Percentiles rank a stretch among this genome's conserved stretches.
These are phyloP conservation scores for Exophiala bonariae DNA, from an alignment of 2,329 filamentous ascomycete genomes.

Conservation along the genomic window DNA sequence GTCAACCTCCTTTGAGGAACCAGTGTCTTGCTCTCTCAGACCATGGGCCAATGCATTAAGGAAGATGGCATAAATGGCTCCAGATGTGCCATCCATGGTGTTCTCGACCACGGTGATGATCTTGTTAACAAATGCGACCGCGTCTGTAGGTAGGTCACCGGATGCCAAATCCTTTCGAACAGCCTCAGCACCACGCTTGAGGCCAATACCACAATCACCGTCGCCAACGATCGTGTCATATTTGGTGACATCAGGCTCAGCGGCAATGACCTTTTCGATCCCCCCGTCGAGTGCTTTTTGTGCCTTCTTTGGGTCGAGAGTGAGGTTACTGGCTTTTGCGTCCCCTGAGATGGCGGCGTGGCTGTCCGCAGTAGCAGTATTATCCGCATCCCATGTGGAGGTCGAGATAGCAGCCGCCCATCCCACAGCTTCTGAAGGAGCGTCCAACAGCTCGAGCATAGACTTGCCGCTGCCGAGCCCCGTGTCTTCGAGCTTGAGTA, in stretches of 20 bases:
- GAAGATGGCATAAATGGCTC: slow-evolving; percentile 84
- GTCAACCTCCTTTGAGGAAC: slow-evolving; percentile 46
- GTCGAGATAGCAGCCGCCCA: slow-evolving; percentile 63
- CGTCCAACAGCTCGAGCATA: slow-evolving; percentile 67
- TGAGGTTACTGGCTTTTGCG: slow-evolving; percentile 53
- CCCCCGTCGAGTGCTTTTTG: slow-evolving; percentile 56
- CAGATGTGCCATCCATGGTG: slow-evolving; percentile 73
- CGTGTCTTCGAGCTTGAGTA: slow-evolving; percentile 63
- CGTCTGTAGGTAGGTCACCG: slow-evolving; percentile 53
- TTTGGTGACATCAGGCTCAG: slow-evolving; percentile 65
- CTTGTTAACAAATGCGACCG: slow-evolving; percentile 59
- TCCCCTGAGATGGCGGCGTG: slow-evolving; percentile 43
- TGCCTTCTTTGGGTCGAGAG: slow-evolving; percentile 52
- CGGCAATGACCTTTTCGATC: slow-evolving; percentile 60
- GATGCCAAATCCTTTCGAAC: slow-evolving; percentile 46
- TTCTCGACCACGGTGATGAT: slow-evolving; percentile 66
- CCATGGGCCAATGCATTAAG: slow-evolving; percentile 78
- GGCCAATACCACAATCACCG: slow-evolving; percentile 83
- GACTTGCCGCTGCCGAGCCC: slow-evolving; percentile 54
- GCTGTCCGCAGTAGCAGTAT: slow-evolving; percentile 43
- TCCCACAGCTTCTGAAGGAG: slow-evolving; percentile 65
- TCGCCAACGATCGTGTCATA: slow-evolving; percentile 84
- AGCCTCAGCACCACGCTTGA: slow-evolving; percentile 81
- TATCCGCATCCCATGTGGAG: slow-evolving; percentile 58
- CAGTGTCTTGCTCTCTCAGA: slow-evolving; percentile 55